Conservation (phyloP, 768 basidiomycete species). For the Neoboletus subvelutipes region DNA sequence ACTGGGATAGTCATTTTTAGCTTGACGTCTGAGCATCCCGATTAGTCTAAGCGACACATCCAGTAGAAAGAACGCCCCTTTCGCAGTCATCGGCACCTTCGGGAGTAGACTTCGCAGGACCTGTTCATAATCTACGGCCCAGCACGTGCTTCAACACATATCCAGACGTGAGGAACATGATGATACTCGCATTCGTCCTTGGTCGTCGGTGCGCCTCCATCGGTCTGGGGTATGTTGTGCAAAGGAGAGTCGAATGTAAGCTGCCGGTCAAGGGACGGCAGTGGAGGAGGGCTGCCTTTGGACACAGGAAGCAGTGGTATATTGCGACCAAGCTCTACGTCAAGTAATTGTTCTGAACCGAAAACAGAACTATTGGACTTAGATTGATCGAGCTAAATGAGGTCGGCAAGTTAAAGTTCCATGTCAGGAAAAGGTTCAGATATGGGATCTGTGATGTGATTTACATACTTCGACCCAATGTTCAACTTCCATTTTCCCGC, state of each 20-base stretch:
- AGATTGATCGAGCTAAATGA: constrained; percentile 43
- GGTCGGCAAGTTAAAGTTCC: background rate
- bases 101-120: constrained; percentile 38
- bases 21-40: constrained; percentile 35
- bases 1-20: constrained; percentile 28
- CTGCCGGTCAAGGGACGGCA: constrained; percentile 32
- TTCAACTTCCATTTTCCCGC: constrained; percentile 45
- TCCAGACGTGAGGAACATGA: background rate
- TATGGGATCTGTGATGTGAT: background rate
- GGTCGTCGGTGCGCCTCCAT: background rate
- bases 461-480: constrained; percentile 52
- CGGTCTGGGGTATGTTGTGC: background rate
- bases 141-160: background rate
- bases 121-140: constrained; percentile 33
- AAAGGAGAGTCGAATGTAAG: background rate
- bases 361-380: constrained; percentile 35
- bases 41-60: background rate
- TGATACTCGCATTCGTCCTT: constrained; percentile 25
- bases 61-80: constrained; percentile 31
- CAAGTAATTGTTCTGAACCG: constrained; percentile 52
- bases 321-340: constrained; percentile 47
- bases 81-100: constrained; percentile 43
- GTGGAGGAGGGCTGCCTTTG: constrained; percentile 17
- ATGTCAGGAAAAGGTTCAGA: background rate
- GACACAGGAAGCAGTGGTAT: constrained; percentile 37